Evolutionary conservation across 2,329 filamentous ascomycete genomes (phyloP), one percentile per base, ranked within the genome.

Genomic region (Beauveria sp.): DNA sequence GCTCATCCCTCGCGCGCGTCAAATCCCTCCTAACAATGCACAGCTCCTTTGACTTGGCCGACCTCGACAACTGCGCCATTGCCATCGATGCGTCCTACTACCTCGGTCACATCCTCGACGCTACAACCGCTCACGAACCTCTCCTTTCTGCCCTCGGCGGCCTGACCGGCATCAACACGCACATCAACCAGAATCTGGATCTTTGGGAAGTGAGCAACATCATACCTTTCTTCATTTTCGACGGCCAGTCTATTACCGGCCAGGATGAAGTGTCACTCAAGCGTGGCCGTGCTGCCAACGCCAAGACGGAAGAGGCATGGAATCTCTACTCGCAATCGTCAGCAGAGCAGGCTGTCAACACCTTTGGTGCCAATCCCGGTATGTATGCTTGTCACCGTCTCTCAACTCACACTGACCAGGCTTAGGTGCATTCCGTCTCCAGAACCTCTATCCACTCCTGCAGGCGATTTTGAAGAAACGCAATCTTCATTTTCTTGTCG

Each of bases 41-140:
- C 66, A 85, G 82, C 71, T 82, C 80, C 54, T 83, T 86, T 68
- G 80, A 86, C 63, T 75, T 96, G 67, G 81, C 87, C 64, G 84
- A 90, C 65, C 81, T 97, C 68, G 85, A 89, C 71, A 88, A 88
- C 72, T 85, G 85, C 64, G 83, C 88, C 60, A 83, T 97, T 69
- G 93, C 88, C 66, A 87, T 98, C 69, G 93, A 97, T 79, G 95
- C 93, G 61, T 88, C 90, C 59, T 89, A 96, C 75, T 98, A 95
- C 74, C 84, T 99, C 66, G 83, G 88, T 73, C 86, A 87, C 63
- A 84, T 96, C 66, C 85, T 96, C 69, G 85, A 88, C 70, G 84
- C 82, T 62, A 74, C 83, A 49, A 83, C 86, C 31, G 87, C 85
- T 51, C 88, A 90, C 71, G 95, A 99, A 74, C 93, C 93, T 48